A percentile compares a stretch with the other conserved stretches of the same genome.
phyloP scores from a whole-genome alignment of 805 yeast species.

The Nakazawaea peltata region DNA sequence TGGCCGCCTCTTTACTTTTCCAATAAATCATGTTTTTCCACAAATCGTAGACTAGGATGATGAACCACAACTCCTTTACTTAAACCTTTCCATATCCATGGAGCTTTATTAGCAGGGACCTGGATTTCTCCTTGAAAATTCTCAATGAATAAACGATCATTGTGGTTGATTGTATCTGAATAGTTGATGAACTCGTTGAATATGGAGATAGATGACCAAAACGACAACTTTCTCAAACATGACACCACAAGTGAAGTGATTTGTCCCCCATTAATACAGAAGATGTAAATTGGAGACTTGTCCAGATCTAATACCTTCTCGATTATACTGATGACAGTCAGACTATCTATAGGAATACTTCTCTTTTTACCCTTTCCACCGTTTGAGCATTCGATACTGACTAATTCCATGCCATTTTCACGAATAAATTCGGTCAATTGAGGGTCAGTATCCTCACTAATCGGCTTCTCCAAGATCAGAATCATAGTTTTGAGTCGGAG shows the following conservation, averaged over 20 bases:
- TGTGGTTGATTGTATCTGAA: conserved; percentile 69
- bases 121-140: conserved; percentile 60
- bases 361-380: conserved; percentile 76
- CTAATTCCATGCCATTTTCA: conserved; percentile 43
- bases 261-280: conserved; percentile 87
- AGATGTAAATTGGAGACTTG: conserved; percentile 68
- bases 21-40: conserved; percentile 8
- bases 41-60: conserved; percentile 41
- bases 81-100: conserved; percentile 64
- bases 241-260: conserved; percentile 80
- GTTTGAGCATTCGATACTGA: conserved; percentile 62
- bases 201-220: conserved; percentile 87
- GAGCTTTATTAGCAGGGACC: conserved; percentile 42
- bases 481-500: conserved; percentile 64
- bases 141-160: conserved; percentile 80
- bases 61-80: conserved; percentile 47
- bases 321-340: conserved; percentile 52
- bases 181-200: conserved; percentile 77
- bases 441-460: conserved; percentile 45
- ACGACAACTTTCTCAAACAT: conserved; percentile 71
- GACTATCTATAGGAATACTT: conserved; percentile 71
- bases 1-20: conserved; percentile 69
- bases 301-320: conserved; percentile 50
- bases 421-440: conserved; percentile 43
- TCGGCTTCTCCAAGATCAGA: conserved; percentile 73